Conservation (phyloP, 2,329 filamentous ascomycete genomes). For the Knufia petricola region DNA sequence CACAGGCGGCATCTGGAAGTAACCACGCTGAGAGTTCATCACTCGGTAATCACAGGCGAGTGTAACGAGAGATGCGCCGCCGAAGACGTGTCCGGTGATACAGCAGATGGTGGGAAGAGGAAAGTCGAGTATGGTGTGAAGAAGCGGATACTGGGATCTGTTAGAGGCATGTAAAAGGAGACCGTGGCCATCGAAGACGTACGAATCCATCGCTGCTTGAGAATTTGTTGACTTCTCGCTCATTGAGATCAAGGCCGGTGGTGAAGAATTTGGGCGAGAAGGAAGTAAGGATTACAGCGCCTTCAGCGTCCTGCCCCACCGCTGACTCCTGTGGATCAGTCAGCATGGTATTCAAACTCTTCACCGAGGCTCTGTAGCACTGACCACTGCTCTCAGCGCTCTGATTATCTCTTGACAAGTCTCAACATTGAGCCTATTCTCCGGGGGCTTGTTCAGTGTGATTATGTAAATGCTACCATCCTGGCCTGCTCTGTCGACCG, state of each 20-base stretch:
- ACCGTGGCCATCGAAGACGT: slow-evolving; percentile 29
- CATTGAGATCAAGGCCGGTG: slow-evolving; percentile 39
- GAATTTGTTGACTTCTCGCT: slow-evolving; percentile 38
- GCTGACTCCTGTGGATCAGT: not conserved
- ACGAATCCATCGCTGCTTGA: slow-evolving; percentile 48
- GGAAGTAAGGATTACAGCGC: slow-evolving; percentile 43
- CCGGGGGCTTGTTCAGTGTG: slow-evolving; percentile 44
- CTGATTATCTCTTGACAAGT: slow-evolving; percentile 45
- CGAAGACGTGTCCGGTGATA: slow-evolving; percentile 40
- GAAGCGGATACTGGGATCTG: slow-evolving; percentile 4
- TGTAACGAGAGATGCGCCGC: slow-evolving; percentile 39
- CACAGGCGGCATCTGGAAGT: slow-evolving; percentile 43
- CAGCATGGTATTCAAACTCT: not conserved
- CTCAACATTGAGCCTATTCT: slow-evolving; percentile 43
- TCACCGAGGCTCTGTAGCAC: too few relatives aligned
- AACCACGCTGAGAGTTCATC: slow-evolving; percentile 39
- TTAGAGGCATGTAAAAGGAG: not conserved
- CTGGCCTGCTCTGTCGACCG: not conserved
- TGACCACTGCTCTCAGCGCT: slow-evolving; percentile 38
- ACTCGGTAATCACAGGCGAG: slow-evolving; percentile 38
- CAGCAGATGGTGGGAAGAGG: slow-evolving; percentile 39
- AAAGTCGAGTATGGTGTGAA: slow-evolving; percentile 34
- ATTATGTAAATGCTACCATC: slow-evolving; percentile 39
- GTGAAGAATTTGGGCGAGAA: slow-evolving; percentile 28
- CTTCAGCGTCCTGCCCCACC: slow-evolving; percentile 38